Evolutionary conservation across 495 filamentous ascomycete species (phyloP).

Genomic region (Hypomontagnella monticulosa): DNA sequence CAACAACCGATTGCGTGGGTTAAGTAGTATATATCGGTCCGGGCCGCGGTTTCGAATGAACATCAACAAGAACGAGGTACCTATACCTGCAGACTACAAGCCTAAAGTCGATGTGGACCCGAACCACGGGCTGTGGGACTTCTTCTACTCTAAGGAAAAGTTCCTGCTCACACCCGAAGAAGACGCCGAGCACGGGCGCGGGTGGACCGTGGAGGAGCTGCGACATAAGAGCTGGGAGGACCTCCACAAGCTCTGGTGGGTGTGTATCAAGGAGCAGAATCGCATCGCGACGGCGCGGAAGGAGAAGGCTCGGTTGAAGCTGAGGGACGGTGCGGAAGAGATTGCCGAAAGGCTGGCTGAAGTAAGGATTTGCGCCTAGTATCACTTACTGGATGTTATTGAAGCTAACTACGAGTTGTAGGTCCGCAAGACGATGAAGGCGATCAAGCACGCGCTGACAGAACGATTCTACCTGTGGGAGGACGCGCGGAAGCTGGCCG

Average conservation of each 20-base stretch:
- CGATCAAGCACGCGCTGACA: constrained; percentile 84
- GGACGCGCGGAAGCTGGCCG: constrained; percentile 77
- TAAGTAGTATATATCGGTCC: constrained; percentile 80
- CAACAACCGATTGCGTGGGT: constrained; percentile 75
- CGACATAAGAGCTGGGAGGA: constrained; percentile 92
- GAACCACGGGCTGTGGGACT: constrained; percentile 92
- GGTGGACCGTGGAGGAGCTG: constrained; percentile 90
- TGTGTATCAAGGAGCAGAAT: constrained; percentile 92
- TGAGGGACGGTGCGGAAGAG: constrained; percentile 76
- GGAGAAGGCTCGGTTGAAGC: constrained; percentile 70
- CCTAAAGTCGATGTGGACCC: constrained; percentile 66
- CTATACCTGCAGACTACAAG: constrained; percentile 71
- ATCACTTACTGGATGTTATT: neutral
- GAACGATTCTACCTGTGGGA: constrained; percentile 93
- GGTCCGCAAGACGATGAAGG: constrained; percentile 76
- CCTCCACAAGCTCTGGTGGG: constrained; percentile 92
- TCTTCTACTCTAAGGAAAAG: constrained; percentile 76
- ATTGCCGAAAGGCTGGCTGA: constrained; percentile 62
- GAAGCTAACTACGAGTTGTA: constrained; percentile 43
- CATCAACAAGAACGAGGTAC: constrained; percentile 75
- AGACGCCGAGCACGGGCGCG: constrained; percentile 73
- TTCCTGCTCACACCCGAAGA: constrained; percentile 74
- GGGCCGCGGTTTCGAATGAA: constrained; percentile 76
- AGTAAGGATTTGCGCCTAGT: constrained; percentile 59
- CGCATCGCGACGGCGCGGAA: constrained; percentile 78